Base-by-base conservation (phyloP, 495 filamentous ascomycete genomes). In the Staphylotrichum tortipilum region DNA sequence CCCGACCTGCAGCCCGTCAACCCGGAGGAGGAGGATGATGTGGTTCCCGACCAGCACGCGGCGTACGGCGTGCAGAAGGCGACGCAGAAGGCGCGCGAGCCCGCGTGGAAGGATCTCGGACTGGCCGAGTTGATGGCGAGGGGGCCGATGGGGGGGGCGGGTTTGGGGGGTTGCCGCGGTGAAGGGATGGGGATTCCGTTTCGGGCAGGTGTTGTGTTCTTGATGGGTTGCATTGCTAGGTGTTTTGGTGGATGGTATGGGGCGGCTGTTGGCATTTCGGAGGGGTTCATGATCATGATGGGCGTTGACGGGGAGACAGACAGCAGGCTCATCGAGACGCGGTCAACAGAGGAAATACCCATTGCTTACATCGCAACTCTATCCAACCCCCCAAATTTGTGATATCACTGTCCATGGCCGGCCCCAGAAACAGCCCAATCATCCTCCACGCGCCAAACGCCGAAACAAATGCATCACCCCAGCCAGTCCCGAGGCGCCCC, bases 1-100 rank as follows among this genome's bases (percentile, higher is more conserved):
- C 84, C 86, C 2, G 86, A 96, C 49, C 81, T 89, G 66, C 89
- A 94, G 65, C 92, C 92, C 1, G 75, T 89, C 40, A 96, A 96
- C 67, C 92, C 92, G 0, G 92, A 97, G 68, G 92, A 98, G 63
- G 92, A 98, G 68, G 92, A 98, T 59, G 92, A 97, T 55, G 86
- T 98, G 4, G 90, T 98, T 10, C 92, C 92, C 1, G 89, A 97
- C 60, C 89, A 95, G 72, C 92, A 98, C 67, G 90, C 92, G 2
- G 92, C 92, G 6, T 98, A 95, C 69, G 92, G 92, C 2, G 96
- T 98, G 58, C 78, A 84, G 58, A 79, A 89, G 57, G 92, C 91
- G 0, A 95, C 82, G 54, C 81, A 86, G 69, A 78, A 77, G 43
- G 69, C 67, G 55, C 71, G 75, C 44, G 89, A 90, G 69, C 70